Evolutionary conservation across 2,329 filamentous ascomycete species (phyloP).

Genomic region (Pseudocercospora fijiensis): DNA sequence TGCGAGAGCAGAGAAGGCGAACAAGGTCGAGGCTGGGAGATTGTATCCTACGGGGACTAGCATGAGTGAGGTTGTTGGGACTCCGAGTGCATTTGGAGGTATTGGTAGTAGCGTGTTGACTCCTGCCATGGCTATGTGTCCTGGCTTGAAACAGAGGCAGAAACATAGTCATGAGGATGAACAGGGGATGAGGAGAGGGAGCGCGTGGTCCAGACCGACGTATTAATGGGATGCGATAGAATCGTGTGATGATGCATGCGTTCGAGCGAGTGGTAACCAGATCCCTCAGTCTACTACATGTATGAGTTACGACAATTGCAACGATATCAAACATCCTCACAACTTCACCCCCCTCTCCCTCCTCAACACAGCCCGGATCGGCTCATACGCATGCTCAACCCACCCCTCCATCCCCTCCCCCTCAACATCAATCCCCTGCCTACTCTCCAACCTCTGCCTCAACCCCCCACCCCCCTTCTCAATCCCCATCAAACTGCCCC

Average conservation of each 20-base stretch:
- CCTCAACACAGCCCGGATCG: slow-evolving; percentile 24
- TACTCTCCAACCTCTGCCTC: slow-evolving; percentile 20
- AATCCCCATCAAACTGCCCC: slow-evolving; percentile 15
- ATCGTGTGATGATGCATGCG: neutral
- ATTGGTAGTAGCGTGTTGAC: slow-evolving; percentile 8
- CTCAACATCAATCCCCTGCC: neutral
- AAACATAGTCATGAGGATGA: slow-evolving; percentile 2
- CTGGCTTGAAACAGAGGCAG: slow-evolving; percentile 15
- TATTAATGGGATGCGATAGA: neutral
- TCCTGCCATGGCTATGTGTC: slow-evolving; percentile 19
- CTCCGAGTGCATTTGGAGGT: slow-evolving; percentile 1
- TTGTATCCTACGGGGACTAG: slow-evolving; percentile 42
- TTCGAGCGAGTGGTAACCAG: neutral
- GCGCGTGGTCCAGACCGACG: neutral
- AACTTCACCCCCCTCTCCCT: slow-evolving; percentile 9
- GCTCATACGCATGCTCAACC: slow-evolving; percentile 21
- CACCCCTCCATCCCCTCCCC: slow-evolving; percentile 18
- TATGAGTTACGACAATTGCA: neutral
- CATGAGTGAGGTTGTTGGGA: slow-evolving; percentile 10
- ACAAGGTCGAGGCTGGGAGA: slow-evolving; percentile 53
- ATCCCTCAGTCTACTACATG: neutral
- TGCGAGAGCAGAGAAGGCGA: slow-evolving; percentile 16
- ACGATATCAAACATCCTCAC: neutral
- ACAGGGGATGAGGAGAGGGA: slow-evolving; percentile 4
- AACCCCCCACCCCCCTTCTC: neutral